A percentile compares a stretch with the other conserved stretches of the same genome.
phyloP scores from a whole-genome alignment of 2,329 filamentous ascomycete species.

The Hypoxylon sp. region DNA sequence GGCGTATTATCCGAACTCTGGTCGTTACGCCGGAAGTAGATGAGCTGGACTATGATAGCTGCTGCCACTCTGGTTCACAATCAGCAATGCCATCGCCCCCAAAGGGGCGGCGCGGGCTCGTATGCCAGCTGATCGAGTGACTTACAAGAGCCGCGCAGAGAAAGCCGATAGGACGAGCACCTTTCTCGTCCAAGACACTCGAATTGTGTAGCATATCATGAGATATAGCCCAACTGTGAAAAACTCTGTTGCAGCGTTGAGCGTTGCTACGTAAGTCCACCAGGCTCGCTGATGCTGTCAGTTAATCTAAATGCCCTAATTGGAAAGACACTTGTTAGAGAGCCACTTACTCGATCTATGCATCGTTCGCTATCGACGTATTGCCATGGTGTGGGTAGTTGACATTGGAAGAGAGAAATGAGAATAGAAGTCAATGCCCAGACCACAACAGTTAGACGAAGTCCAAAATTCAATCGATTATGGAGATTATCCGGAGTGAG shows the following conservation, averaged over 20 bases:
- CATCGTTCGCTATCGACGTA: conserved; percentile 1
- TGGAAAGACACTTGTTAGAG: background rate
- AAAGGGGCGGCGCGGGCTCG: background rate
- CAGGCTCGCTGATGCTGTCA: conserved; percentile 4
- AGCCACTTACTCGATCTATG: conserved; percentile 2
- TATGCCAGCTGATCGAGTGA: background rate
- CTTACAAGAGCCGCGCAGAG: conserved; percentile 1
- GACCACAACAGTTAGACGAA: background rate
- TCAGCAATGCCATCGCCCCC: background rate
- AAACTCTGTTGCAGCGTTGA: background rate
- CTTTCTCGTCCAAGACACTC: background rate
- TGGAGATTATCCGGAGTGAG: background rate
- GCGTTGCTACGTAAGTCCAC: conserved; percentile 9
- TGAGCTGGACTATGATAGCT: background rate
- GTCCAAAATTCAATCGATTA: background rate
- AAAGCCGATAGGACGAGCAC: background rate
- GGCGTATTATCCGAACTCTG: background rate
- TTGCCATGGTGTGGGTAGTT: background rate
- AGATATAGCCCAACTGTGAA: background rate
- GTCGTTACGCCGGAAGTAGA: background rate
- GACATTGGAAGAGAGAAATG: conserved; percentile 1
- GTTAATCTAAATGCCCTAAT: background rate
- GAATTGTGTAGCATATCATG: conserved; percentile 5
- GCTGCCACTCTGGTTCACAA: background rate
- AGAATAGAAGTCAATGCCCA: background rate